Percentiles rank a stretch among this genome's conserved stretches.
Conservation (phyloP, 257 asterid genomes). For the Nicotiana otophora region DNA sequence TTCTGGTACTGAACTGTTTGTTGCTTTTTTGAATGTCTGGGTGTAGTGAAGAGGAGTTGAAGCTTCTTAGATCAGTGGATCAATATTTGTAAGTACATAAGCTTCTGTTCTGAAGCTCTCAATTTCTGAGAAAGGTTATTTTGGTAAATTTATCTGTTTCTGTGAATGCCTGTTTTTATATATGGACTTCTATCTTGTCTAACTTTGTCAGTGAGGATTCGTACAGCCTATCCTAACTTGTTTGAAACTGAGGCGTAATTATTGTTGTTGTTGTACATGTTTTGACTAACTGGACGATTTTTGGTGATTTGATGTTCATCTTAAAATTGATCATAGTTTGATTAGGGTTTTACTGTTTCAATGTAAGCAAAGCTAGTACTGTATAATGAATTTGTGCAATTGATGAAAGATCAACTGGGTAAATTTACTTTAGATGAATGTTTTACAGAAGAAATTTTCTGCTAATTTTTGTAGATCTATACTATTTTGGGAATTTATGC, state of each 20-base stretch:
- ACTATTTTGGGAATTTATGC: neutral
- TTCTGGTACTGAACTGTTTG: neutral
- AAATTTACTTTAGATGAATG: neutral
- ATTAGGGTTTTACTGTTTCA: neutral
- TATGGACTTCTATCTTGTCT: no score
- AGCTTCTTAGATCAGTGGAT: constrained; percentile 27
- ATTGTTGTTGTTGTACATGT: no score
- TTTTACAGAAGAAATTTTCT: neutral
- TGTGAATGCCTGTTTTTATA: neutral
- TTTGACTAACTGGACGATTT: neutral
- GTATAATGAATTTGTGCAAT: neutral
- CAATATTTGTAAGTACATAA: constrained; percentile 34
- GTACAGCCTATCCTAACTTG: no score
- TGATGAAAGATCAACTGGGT: neutral
- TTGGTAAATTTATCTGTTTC: neutral
- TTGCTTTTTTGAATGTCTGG: constrained; percentile 10
- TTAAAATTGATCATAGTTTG: neutral
- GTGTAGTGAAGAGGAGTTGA: constrained; percentile 19
- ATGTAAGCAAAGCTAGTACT: neutral
- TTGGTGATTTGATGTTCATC: neutral
- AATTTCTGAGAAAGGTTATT: neutral
- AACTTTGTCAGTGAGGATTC: no score
- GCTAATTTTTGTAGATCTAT: neutral
- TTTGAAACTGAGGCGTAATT: no score
- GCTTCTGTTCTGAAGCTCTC: neutral